Base-by-base conservation (phyloP, 768 basidiomycete genomes). In the Pleurotus ostreatus region DNA sequence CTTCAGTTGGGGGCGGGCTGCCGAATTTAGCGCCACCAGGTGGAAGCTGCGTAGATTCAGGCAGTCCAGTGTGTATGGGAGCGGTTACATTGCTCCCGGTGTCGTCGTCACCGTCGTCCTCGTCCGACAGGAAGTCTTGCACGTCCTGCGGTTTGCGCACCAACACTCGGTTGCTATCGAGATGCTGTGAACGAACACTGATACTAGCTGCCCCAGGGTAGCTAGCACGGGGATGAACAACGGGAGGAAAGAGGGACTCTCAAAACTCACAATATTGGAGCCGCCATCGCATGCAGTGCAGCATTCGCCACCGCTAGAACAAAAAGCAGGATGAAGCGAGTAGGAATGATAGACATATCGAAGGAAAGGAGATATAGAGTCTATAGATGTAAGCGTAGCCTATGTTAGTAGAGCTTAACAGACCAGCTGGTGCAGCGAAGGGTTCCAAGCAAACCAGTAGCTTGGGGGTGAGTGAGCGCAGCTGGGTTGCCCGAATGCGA, bases 381-480 rank as follows among this genome's bases (percentile, higher is more conserved):
- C 30, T 34, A 34, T 12, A 25, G 23, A 15, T 30, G 26, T 48
- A 48, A 48, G 16, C 12, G 18, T 23, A 30, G 23, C 18, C 23
- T 12, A 13, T 48, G 3, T 12, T 12, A n/a, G 48, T 49, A 25
- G 48, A 20, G 39, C 51, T 53, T 41, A 39, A 41, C 51, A 53
- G 51, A 53, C 51, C 51, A 53, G 51, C 51, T 53, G 51, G n/a
- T 53, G 51, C 39, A 53, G 51, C 51, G 39, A 41, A 6, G 51
- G 51, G 46, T 37, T 46, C 54, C 43, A 46, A 55, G 54, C 54
- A 26, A 55, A 45, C 54, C 54, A 55, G 54, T 46, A 55, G 54
- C 54, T 55, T 37, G 54, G 37, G 46, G 46, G 15, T 15, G 34
- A 37, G 43, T 45, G 54, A 55, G 54, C 54, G 54, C 54, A 45